Base-by-base conservation (phyloP, 1,284 basidiomycete genomes). In the Leccinum ponderosum region DNA sequence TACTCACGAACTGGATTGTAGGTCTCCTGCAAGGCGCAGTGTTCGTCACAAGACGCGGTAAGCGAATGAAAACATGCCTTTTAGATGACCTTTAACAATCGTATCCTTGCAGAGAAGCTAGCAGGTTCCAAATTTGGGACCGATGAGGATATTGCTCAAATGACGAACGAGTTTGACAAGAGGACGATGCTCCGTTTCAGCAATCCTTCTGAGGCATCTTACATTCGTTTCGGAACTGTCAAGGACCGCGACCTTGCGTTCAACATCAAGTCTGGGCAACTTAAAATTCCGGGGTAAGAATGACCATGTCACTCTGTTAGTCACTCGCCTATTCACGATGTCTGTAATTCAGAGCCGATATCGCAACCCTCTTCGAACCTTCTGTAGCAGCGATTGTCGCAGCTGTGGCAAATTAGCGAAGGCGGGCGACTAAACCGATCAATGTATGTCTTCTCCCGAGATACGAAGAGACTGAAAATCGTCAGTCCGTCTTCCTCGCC, bases 131-230 rank as follows among this genome's bases (percentile, higher is more conserved):
- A 67, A 25, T 81, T 72, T 52, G 69, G 73, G 1, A 71, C 71
- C 11, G 64, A 68, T 2, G 73, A 75, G 5, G 75, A 77, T 27
- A 58, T 81, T 17, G 60, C 66, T 35, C 64, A 73, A 20, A 81
- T 82, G 71, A 68, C 75, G 5, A 62, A 65, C 7, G 61, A 67
- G 39, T 82, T 82, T 57, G 78, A 81, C 59, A 75, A 73, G 56
- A 71, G 71, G 3, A 76, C 80, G 2, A 82, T 80, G 57, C 71
- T 76, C 1, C 72, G 74, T 6, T 82, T 82, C 68, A 75, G 67
- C 17, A 70, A 76, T 59, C 56, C 70, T 2, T 48, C 60, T 2
- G 76, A 78, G 12, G 63, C 74, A 6, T 75, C 74, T 4, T 81
- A 74, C 59, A 76, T 82, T 55, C 77, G 74, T 62, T 80, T 82